Evolutionary conservation across 2,329 filamentous ascomycete genomes (phyloP), one percentile per base, ranked within the genome.

Genomic region (Exophiala bonariae): DNA sequence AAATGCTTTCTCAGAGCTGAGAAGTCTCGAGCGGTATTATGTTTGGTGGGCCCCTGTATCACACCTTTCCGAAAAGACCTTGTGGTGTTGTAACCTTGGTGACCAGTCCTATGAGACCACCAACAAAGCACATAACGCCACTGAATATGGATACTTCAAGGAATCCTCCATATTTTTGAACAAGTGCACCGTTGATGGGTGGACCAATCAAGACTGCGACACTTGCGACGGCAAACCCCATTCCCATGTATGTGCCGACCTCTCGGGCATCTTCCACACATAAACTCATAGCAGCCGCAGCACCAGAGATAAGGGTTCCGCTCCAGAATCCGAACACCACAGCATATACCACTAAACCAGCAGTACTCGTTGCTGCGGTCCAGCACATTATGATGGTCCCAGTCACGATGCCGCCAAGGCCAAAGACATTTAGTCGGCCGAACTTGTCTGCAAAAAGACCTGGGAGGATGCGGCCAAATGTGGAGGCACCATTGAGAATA

Each of bases 291-390:
- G 49, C 46, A 3, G 54, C 56, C 6, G 60, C 54, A 2, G 44
- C 32, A 4, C 60, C 43, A 11, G 50, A 55, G 14, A 56, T 55
- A 41, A 83, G 85, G 3, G 79, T 79, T 10, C 85, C 86, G 0
- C 80, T 83, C 13, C 76, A 76, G 61, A 89, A 87, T 14, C 85
- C 86, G 56, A 85, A 88, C 7, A 87, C 65, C 17, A 77, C 72
- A n/a, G 78, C 74, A 62, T 86, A 89, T n/a, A 56, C 52, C 34
- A 61, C 54, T 22, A 54, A 40, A 2, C 41, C 47, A 8, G 49
- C 55, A 23, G 81, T 71, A 41, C 87, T 76, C 44, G 83, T 78
- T 1, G 79, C 75, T 0, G 75, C 74, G 6, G 81, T 77, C 1
- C 85, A 63, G 30, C 73, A 76, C 0, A 83, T 66, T n/a, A 74